Conservation (phyloP, 805 yeast genomes). For the Komagataella pseudopastoris region DNA sequence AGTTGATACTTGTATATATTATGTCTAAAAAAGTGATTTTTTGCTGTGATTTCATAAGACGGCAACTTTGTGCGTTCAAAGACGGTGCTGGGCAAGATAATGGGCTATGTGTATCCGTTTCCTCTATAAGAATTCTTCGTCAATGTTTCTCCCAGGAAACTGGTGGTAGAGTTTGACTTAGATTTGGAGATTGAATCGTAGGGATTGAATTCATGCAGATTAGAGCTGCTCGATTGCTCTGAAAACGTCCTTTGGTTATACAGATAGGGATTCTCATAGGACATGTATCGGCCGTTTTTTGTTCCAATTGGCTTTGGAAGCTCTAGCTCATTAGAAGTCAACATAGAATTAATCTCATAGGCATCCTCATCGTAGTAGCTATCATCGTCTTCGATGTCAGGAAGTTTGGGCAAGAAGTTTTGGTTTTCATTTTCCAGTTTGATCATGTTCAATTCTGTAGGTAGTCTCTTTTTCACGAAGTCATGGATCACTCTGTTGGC, state of each 20-base stretch:
- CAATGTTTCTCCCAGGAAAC: not conserved
- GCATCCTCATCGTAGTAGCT: not conserved
- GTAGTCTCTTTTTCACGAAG: slow-evolving; percentile 28
- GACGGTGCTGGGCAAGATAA: no score
- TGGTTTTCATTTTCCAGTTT: slow-evolving; percentile 10
- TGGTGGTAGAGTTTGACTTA: slow-evolving; percentile 2
- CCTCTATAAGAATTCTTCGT: not conserved
- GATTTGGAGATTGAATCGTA: slow-evolving; percentile 11
- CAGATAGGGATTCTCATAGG: not conserved
- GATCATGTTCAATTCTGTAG: slow-evolving; percentile 14
- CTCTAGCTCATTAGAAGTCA: not conserved
- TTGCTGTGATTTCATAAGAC: not conserved
- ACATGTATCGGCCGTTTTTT: not conserved
- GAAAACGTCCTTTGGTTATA: not conserved
- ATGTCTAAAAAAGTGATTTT: not conserved
- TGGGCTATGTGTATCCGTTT: not conserved
- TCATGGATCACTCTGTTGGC: slow-evolving; percentile 44
- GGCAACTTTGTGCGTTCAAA: not conserved
- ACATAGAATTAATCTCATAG: not conserved
- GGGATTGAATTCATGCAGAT: not conserved
- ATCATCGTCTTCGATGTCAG: slow-evolving; percentile 5
- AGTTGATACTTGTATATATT: not conserved
- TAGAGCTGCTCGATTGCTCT: not conserved
- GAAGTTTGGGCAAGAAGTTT: slow-evolving; percentile 13
- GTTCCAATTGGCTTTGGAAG: not conserved